Conservation (phyloP, 306 rosid species). For the Neltuma alba region DNA sequence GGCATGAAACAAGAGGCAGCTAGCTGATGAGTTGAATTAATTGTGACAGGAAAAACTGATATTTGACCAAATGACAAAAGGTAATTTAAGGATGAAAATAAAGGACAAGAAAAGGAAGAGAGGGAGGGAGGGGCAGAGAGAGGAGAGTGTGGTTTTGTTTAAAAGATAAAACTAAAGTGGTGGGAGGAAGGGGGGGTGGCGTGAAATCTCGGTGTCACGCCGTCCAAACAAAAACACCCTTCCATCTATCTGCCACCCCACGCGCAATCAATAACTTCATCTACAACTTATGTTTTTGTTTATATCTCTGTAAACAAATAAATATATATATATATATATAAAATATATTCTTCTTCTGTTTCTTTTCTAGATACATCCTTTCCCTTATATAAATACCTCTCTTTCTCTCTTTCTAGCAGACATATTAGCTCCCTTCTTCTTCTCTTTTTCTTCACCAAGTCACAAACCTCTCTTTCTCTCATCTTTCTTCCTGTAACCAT, state of each 20-base stretch:
- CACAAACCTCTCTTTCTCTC: background rate
- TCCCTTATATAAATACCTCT: conserved; percentile 29
- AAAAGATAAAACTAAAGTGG: conserved; percentile 29
- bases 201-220: conserved; percentile 90
- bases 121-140: too few relatives aligned
- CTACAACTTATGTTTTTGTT: conserved; percentile 13
- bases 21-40: too few relatives aligned
- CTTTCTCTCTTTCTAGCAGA: conserved; percentile 31
- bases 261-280: conserved; percentile 82
- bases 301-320: too few relatives aligned
- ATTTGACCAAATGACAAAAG: background rate
- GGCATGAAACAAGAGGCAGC: too few relatives aligned
- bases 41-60: background rate
- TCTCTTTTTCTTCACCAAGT: background rate
- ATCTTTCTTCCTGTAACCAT: background rate
- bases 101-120: too few relatives aligned
- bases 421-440: conserved; percentile 21
- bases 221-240: conserved; percentile 85
- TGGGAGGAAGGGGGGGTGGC: conserved; percentile 64
- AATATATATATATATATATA: background rate
- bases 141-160: background rate
- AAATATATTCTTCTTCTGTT: conserved; percentile 32
- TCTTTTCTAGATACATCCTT: conserved; percentile 32
- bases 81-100: too few relatives aligned
- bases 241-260: conserved; percentile 84